These are phyloP conservation scores for Quambalaria eucalypti DNA, from an alignment of 1,284 basidiomycete species.

Conservation along the genomic window DNA sequence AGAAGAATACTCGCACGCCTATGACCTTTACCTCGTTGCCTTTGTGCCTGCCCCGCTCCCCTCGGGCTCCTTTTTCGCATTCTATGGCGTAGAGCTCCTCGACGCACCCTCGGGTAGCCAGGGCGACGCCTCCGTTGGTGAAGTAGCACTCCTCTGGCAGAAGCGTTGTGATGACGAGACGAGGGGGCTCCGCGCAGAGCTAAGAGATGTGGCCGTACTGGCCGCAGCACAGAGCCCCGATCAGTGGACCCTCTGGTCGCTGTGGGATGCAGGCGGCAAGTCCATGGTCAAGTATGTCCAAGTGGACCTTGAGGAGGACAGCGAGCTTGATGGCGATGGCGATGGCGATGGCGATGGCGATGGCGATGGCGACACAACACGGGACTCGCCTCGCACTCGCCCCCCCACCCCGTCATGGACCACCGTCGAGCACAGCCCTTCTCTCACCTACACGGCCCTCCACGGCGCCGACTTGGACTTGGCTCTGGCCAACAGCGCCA, in stretches of 20 bases:
- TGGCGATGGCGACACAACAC: neutral
- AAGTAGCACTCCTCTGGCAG: conserved; percentile 33
- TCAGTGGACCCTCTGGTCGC: conserved; percentile 32
- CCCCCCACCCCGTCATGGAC: no score
- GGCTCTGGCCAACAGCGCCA: conserved; percentile 11
- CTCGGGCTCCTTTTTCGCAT: conserved; percentile 29
- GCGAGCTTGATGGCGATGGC: conserved; percentile 13
- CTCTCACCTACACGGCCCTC: conserved; percentile 18
- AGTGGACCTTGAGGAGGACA: conserved; percentile 11
- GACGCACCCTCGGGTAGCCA: conserved; percentile 9
- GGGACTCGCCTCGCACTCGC: neutral
- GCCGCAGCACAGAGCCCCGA: conserved; percentile 12
- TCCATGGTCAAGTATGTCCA: conserved; percentile 24
- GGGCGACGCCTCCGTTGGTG: conserved; percentile 13
- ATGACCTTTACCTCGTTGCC: conserved; percentile 24
- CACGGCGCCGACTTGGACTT: conserved; percentile 35
- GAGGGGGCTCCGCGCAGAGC: conserved; percentile 27
- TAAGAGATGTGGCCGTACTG: conserved; percentile 31
- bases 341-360: conserved; percentile 7
- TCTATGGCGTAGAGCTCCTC: conserved; percentile 38
- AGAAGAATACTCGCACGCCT: conserved; percentile 14
- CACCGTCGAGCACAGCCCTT: neutral
- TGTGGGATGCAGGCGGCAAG: conserved; percentile 36
- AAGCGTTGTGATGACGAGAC: conserved; percentile 29
- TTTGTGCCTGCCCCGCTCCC: conserved; percentile 34